A percentile compares a stretch with the other conserved stretches of the same genome.
Evolutionary conservation across 1,284 basidiomycete species (phyloP).

Genomic region (Chalciporus sp.): DNA sequence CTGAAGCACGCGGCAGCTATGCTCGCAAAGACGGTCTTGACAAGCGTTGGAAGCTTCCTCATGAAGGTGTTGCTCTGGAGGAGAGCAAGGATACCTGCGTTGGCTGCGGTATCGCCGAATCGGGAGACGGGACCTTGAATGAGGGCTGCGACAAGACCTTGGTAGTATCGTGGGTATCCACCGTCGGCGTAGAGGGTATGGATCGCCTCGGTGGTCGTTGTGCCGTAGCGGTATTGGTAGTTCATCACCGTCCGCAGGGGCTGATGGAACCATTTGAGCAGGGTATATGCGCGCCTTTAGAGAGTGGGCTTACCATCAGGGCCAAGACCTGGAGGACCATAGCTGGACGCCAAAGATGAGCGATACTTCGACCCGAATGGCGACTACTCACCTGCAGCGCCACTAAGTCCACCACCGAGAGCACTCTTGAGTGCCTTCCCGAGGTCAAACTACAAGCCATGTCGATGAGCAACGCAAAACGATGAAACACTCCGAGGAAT

Average conservation of each 20-base stretch:
- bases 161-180: constrained; percentile 81
- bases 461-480: background rate
- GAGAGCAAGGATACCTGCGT: constrained; percentile 78
- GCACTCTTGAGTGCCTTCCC: constrained; percentile 74
- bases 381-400: constrained; percentile 64
- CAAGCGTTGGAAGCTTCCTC: constrained; percentile 57
- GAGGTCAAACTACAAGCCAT: constrained; percentile 69
- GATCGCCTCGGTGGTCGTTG: constrained; percentile 65
- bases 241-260: constrained; percentile 90
- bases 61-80: constrained; percentile 70
- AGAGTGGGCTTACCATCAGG: constrained; percentile 62
- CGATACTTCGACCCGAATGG: background rate
- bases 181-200: constrained; percentile 75
- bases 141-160: constrained; percentile 80
- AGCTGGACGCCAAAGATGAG: constrained; percentile 43
- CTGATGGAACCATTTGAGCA: constrained; percentile 32
- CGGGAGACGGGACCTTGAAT: constrained; percentile 77
- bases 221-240: constrained; percentile 86
- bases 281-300: constrained; percentile 1
- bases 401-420: constrained; percentile 83
- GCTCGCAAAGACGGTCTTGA: constrained; percentile 75
- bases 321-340: constrained; percentile 89
- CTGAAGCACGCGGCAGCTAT: constrained; percentile 75
- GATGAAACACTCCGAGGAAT: constrained; percentile 5
- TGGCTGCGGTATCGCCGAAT: constrained; percentile 89